Conservation (phyloP, 129 eudicot species). For the Ambrosia artemisiifolia region DNA sequence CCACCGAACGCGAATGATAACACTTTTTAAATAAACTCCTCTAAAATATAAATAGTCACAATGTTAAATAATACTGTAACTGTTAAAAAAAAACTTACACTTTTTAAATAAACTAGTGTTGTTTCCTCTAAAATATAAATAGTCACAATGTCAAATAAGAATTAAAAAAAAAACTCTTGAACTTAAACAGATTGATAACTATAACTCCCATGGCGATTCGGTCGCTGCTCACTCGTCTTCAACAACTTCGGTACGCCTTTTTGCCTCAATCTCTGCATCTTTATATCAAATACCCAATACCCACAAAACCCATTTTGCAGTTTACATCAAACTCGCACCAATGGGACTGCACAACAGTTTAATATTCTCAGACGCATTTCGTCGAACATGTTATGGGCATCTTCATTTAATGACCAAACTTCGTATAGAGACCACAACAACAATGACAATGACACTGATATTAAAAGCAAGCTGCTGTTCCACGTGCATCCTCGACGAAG, state of each 20-base stretch:
- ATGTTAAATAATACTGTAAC: no score
- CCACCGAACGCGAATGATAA: no score
- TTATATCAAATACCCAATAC: neutral
- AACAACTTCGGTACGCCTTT: conserved; percentile 22
- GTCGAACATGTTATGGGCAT: conserved; percentile 30
- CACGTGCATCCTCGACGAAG: conserved; percentile 35
- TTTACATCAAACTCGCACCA: conserved; percentile 7
- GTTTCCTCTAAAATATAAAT: no score
- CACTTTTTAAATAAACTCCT: no score
- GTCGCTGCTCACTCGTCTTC: conserved; percentile 15
- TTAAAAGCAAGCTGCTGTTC: conserved; percentile 23
- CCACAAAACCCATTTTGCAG: conserved; percentile 17
- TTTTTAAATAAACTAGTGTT: no score
- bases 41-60: no score
- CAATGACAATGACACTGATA: conserved; percentile 4
- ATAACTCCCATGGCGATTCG: conserved; percentile 35
- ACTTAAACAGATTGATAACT: neutral
- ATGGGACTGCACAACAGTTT: neutral
- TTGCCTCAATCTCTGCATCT: neutral
- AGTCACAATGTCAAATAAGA: no score
- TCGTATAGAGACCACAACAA: neutral
- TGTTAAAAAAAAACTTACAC: no score
- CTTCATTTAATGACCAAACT: neutral
- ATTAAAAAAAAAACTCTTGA: no score
- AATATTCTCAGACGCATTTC: conserved; percentile 32